Evolutionary conservation across 495 filamentous ascomycete genomes (phyloP), one percentile per base, ranked within the genome.

Genomic region (Penicillium silybi): DNA sequence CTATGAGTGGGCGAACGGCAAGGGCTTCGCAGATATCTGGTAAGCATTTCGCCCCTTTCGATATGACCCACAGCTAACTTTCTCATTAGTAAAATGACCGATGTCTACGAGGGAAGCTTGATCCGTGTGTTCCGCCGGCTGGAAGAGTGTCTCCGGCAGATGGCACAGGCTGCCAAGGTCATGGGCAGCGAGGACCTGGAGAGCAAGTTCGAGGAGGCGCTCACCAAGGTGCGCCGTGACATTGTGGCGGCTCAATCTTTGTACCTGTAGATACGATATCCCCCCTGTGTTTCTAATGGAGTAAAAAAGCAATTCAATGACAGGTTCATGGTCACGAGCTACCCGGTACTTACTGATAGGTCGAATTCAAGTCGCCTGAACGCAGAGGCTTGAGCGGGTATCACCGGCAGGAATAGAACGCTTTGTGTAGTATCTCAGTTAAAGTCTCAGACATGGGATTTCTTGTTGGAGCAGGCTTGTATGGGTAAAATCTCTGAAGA

Each of bases 151-250:
- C 75, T 98, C n/a, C 81, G 95, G 56, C 93, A 98, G 70, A 96
- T 97, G 82, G 92, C 87, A n/a, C 87, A 96, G 71, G 93, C 90
- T 37, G 82, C 87, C 56, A 96, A 95, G 71, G 92, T 96, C 46
- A 98, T 98, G 95, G 93, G 93, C 47, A 96, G 85, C 65, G 88
- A 96, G 56, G 93, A 97, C 52, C 77, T 98, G 46, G 85, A 91
- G 67, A 73, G 83, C 60, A 97, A 89, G 65, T 98, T 98, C 59
- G 90, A 95, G 67, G 74, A 80, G 48, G 84, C 88, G 29, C 72
- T 98, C 59, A 73, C 75, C 41, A 95, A 95, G 81, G 84, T 97
- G 17, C 82, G 85, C 71, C 78, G 93, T 61, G 91, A 96, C 64
- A 90, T 97, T 66, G 92, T 97, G 50, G 89, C 92, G 44, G 90